A percentile compares a stretch with the other conserved stretches of the same genome.
Conservation (phyloP, 202 grass and related monocot species). For the Elaeis oleifera region DNA sequence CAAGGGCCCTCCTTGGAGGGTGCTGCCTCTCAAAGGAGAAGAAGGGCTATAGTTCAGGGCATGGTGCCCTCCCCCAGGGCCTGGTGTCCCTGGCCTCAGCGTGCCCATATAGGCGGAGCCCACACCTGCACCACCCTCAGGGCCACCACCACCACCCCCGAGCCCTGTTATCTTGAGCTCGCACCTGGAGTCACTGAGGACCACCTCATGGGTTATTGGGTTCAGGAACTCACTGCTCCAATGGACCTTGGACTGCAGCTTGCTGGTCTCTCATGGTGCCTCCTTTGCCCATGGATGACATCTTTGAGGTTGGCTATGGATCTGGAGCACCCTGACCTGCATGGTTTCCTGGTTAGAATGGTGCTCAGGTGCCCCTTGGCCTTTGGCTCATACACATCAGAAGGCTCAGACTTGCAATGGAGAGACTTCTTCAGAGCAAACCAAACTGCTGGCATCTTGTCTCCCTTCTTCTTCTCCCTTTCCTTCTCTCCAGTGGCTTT, state of each 20-base stretch:
- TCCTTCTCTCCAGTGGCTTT: neutral
- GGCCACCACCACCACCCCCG: constrained; percentile 4
- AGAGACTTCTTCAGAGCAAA: constrained; percentile 40
- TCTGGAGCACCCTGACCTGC: constrained; percentile 35
- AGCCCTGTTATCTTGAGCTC: constrained; percentile 36
- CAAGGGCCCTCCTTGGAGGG: constrained; percentile 23
- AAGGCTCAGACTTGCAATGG: constrained; percentile 35
- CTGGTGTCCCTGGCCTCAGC: constrained; percentile 38
- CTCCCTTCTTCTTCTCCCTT: neutral
- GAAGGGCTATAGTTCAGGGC: constrained; percentile 2
- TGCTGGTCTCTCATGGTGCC: constrained; percentile 14
- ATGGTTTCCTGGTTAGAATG: constrained; percentile 23
- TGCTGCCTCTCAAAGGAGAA: constrained; percentile 19
- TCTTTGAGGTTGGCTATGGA: constrained; percentile 50
- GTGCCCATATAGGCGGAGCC: constrained; percentile 24
- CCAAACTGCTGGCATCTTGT: constrained; percentile 39
- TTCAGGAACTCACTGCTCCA: constrained; percentile 36
- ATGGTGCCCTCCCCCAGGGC: constrained; percentile 6
- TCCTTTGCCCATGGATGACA: constrained; percentile 27
- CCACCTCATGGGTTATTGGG: constrained; percentile 42
- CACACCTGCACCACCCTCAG: constrained; percentile 5
- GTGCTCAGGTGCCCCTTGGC: constrained; percentile 10
- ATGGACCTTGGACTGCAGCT: constrained; percentile 33
- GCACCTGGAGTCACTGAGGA: constrained; percentile 33
- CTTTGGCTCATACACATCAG: constrained; percentile 39